phyloP scores from a whole-genome alignment of 1,284 basidiomycete species.

The Trametes pubescens region DNA sequence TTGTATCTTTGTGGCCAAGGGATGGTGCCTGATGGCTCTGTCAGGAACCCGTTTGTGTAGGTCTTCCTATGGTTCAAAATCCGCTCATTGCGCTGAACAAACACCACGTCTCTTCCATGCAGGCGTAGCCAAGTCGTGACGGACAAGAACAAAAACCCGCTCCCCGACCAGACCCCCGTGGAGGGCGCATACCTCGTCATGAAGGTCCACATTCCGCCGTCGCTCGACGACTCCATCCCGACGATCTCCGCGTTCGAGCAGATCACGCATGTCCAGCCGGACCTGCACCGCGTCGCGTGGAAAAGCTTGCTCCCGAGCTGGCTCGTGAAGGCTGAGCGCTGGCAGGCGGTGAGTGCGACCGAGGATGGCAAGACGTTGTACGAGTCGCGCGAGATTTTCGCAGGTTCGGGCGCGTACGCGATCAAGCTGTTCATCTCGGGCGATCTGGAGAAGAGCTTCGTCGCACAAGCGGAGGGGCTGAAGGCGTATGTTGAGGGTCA shows the following conservation, averaged over 20 bases:
- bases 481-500: constrained; percentile 58
- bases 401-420: constrained; percentile 63
- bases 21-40: background rate
- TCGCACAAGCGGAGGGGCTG: constrained; percentile 64
- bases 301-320: constrained; percentile 49
- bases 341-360: constrained; percentile 66
- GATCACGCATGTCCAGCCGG: constrained; percentile 54
- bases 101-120: constrained; percentile 8
- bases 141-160: constrained; percentile 50
- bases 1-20: background rate
- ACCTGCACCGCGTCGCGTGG: constrained; percentile 67
- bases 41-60: constrained; percentile 76
- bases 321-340: constrained; percentile 62
- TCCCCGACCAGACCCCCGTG: constrained; percentile 57
- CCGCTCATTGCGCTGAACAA: background rate
- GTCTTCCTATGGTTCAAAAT: constrained; percentile 18
- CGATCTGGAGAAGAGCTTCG: constrained; percentile 56
- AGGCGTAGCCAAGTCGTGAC: constrained; percentile 65
- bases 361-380: constrained; percentile 65
- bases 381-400: constrained; percentile 70
- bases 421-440: constrained; percentile 54
- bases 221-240: constrained; percentile 47
- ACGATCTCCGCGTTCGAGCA: constrained; percentile 42
- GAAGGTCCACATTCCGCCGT: constrained; percentile 66
- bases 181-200: constrained; percentile 58